phyloP scores from a whole-genome alignment of 2,329 filamentous ascomycete species.

The Xylariaceae sp. region DNA sequence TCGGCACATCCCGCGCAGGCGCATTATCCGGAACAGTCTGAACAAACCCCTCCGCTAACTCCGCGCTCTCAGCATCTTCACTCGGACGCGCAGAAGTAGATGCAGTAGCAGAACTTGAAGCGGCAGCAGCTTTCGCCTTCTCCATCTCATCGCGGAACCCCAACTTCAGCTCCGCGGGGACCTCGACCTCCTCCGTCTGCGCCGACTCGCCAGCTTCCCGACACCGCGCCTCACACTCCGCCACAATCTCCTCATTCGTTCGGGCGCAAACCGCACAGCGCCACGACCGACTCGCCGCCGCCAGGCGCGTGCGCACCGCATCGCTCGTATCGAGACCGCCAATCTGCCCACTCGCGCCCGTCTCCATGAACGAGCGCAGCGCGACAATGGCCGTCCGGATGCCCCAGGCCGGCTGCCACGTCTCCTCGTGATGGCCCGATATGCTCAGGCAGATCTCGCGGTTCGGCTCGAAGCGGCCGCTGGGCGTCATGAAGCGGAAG shows the following conservation, averaged over 20 bases:
- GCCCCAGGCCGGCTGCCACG: conserved; percentile 98
- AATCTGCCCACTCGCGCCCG: conserved; percentile 78
- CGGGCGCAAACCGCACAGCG: conserved; percentile 65
- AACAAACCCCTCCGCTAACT: conserved; percentile 55
- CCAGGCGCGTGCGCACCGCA: conserved; percentile 62
- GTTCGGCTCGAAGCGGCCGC: conserved; percentile 90
- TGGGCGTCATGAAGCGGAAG: conserved; percentile 93
- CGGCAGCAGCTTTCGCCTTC: conserved; percentile 32
- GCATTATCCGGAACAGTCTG: conserved; percentile 38
- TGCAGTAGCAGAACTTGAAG: too few species aligned
- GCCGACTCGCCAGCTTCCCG: conserved; percentile 24
- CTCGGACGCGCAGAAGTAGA: conserved; percentile 4
- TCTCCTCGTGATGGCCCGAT: conserved; percentile 92
- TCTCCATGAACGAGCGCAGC: conserved; percentile 89
- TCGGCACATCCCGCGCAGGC: conserved; percentile 25
- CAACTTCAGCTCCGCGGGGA: conserved; percentile 56
- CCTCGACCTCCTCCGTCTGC: conserved; percentile 38
- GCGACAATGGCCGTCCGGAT: conserved; percentile 79
- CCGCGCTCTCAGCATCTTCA: conserved; percentile 40
- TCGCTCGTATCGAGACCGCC: conserved; percentile 78
- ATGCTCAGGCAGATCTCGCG: conserved; percentile 95
- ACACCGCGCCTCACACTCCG: conserved; percentile 56
- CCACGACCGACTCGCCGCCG: conserved; percentile 60
- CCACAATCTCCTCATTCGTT: conserved; percentile 68
- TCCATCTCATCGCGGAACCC: conserved; percentile 69